A percentile compares a stretch with the other conserved stretches of the same genome.
Conservation (phyloP, 352 stramenopile species). For the Globisporangium orthogonon region DNA sequence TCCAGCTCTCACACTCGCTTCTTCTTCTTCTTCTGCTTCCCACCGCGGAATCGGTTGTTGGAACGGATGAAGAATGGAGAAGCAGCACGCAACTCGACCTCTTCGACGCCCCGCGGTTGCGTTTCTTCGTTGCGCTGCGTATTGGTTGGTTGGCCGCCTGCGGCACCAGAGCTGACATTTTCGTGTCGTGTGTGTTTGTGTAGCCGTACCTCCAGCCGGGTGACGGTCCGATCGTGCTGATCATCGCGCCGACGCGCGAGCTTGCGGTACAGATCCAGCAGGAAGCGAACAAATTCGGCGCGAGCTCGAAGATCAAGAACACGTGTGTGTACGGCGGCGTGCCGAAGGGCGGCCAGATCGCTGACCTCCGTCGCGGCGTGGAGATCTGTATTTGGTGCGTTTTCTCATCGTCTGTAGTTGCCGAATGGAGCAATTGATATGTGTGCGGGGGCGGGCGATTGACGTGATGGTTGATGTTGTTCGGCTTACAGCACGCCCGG, state of each 20-base stretch:
- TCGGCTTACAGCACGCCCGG: constrained; percentile 82
- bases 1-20: constrained; percentile 9
- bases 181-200: constrained; percentile 20
- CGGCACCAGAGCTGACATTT: constrained; percentile 20
- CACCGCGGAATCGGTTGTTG: constrained; percentile 1
- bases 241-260: constrained; percentile 98
- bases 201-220: constrained; percentile 91
- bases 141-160: constrained; percentile 10
- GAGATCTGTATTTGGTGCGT: constrained; percentile 81
- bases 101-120: constrained; percentile 33
- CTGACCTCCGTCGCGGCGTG: constrained; percentile 73
- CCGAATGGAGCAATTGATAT: too few species aligned
- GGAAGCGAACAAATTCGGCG: constrained; percentile 98
- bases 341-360: constrained; percentile 91
- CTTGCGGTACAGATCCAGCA: constrained; percentile 99
- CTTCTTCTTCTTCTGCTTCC: constrained; percentile 5
- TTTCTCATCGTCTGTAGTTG: background rate
- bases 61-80: constrained; percentile 4
- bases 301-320: constrained; percentile 97
- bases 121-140: constrained; percentile 17
- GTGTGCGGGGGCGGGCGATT: too few species aligned
- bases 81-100: constrained; percentile 41
- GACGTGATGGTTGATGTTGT: too few species aligned
- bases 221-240: constrained; percentile 98
- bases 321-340: constrained; percentile 99